Evolutionary conservation across 202 grass and related monocot genomes (phyloP), one percentile per base, ranked within the genome.

Genomic region (Zizania palustris): DNA sequence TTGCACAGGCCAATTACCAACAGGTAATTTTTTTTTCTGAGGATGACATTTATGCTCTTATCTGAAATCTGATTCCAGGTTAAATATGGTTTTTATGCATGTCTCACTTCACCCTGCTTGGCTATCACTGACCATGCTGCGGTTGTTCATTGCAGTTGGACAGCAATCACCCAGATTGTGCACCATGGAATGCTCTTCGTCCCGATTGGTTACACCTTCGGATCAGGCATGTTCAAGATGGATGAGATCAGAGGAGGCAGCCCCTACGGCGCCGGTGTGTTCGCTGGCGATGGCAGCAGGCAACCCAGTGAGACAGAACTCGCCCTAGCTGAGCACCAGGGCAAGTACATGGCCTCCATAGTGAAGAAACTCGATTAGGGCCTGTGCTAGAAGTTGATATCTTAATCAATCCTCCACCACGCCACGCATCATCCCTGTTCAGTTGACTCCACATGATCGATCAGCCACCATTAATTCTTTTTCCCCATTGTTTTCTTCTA

Each of bases 171-270:
- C 70, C 96, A 98, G 67, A 75, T 98, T 77, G 92, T 82, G 62
- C 91, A 98, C 80, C 96, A 98, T 51, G 96, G 96, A 44, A 98
- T 98, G 96, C 87, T 98, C 13, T 98, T 95, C 34, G 91, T 98
- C 69, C 96, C 91, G 1, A 98, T 98, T 33, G 96, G 96, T 49
- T 98, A 98, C 83, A 98, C 96, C 37, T 98, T 98, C 33, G 96
- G 96, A 28, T 82, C 89, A 12, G 87, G 83, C 42, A 95, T 98
- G 91, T 98, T 98, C 75, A 87, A 86, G 62, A 95, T 95, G 89
- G 91, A 98, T 9, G 85, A 93, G 34, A 87, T 98, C 44, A 98
- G 92, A 87, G 96, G 96, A 63, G 96, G 96, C 62, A 92, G 89
- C 84, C 96, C 96, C 42, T 98, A 98, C 9, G 96, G 96, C n/a